These are phyloP conservation scores for Cladosporium sp. DNA, from an alignment of 2,329 filamentous ascomycete species.

Conservation along the genomic window DNA sequence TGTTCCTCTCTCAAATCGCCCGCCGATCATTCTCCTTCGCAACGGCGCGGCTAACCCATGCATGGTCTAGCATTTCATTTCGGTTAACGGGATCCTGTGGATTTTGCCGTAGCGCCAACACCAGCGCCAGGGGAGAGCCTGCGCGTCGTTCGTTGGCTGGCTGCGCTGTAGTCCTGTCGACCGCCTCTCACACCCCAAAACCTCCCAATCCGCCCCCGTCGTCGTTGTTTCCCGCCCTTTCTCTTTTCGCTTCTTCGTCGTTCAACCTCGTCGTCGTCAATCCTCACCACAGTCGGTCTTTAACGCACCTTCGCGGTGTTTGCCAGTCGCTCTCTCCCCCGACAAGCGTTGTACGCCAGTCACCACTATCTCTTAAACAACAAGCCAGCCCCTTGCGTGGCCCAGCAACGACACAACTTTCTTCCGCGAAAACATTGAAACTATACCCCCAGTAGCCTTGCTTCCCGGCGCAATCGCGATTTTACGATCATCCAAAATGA, in stretches of 20 bases:
- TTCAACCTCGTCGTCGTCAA: not conserved
- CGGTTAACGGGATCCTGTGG: conserved; percentile 4
- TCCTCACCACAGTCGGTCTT: conserved; percentile 12
- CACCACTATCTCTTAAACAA: not conserved
- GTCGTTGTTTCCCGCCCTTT: not conserved
- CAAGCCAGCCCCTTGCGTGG: conserved; percentile 10
- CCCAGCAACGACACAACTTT: conserved; percentile 3
- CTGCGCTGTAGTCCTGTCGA: not conserved
- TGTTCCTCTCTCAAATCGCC: not conserved
- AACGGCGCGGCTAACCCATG: conserved; percentile 5
- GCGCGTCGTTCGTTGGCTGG: conserved; percentile 1
- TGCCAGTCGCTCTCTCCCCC: conserved; percentile 12
- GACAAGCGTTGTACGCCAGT: conserved; percentile 9
- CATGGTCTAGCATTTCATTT: conserved; percentile 4
- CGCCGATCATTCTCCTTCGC: conserved; percentile 5
- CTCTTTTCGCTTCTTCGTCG: not conserved
- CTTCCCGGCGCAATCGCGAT: conserved; percentile 9
- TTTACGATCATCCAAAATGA: conserved; percentile 24
- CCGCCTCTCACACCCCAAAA: conserved; percentile 2
- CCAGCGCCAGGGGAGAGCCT: not conserved
- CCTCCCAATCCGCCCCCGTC: not conserved
- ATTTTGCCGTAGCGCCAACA: not conserved
- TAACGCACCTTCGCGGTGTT: not conserved
- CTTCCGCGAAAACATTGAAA: conserved; percentile 3
- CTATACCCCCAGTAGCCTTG: conserved; percentile 9